Evolutionary conservation across 1,139 yeast species (phyloP).

Genomic region (Hyphopichia khmerensis): DNA sequence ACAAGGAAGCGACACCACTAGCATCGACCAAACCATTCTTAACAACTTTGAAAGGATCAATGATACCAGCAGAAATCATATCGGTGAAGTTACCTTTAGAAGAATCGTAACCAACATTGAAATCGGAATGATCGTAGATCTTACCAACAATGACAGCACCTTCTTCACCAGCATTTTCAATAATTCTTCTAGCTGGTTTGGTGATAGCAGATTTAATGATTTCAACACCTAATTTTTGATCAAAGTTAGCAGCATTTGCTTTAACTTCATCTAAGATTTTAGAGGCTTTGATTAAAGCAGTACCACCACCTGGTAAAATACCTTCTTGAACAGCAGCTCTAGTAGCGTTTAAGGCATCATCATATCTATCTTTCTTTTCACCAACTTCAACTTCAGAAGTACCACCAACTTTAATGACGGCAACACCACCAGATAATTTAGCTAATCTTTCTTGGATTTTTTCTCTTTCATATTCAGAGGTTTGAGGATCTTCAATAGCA

Average conservation of each 20-base stretch:
- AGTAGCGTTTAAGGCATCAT: conserved; percentile 98
- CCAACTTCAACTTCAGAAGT: conserved; percentile 98
- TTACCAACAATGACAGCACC: conserved; percentile 97
- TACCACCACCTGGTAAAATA: conserved; percentile 99
- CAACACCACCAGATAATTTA: conserved; percentile 98
- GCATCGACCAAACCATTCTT: conserved; percentile 97
- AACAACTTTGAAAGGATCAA: conserved; percentile 99
- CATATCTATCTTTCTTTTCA: conserved; percentile 99
- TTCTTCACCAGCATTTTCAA: conserved; percentile 98
- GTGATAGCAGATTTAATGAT: conserved; percentile 94
- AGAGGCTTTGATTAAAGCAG: conserved; percentile 95
- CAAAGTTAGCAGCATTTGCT: conserved; percentile 77
- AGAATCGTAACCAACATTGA: conserved; percentile 92
- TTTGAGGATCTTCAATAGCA: conserved; percentile 65
- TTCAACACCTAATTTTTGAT: conserved; percentile 96
- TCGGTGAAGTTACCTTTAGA: conserved; percentile 93
- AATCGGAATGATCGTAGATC: conserved; percentile 81
- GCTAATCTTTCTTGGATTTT: conserved; percentile 98
- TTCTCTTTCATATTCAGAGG: conserved; percentile 95
- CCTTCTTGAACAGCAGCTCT: conserved; percentile 99
- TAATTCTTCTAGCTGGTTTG: conserved; percentile 95
- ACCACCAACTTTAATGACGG: conserved; percentile 98
- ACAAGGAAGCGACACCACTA: conserved; percentile 94
- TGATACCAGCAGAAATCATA: conserved; percentile 96
- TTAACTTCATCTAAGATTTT: conserved; percentile 74